These are phyloP conservation scores for Populus alba DNA, from an alignment of 345 rosid species.

Conservation along the genomic window DNA sequence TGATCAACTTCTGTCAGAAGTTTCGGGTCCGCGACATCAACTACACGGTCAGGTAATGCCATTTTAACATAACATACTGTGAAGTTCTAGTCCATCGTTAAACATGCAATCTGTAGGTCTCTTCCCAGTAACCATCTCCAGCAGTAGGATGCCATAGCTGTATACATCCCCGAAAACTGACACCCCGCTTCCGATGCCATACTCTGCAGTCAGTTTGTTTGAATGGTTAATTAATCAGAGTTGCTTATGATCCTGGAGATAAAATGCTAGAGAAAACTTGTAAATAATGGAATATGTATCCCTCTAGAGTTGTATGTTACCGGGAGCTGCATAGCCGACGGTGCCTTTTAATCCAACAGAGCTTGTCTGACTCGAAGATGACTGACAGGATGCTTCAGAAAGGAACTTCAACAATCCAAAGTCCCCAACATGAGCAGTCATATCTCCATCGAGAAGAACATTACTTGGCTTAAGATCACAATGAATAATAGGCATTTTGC, in stretches of 20 bases:
- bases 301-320: neutral
- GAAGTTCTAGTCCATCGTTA: neutral
- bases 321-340: constrained; percentile 13
- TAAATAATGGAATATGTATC: too few species aligned
- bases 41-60: neutral
- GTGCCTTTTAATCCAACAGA: constrained; percentile 4
- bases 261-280: too few species aligned
- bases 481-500: too few species aligned
- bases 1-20: neutral
- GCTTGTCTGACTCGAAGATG: neutral
- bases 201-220: neutral
- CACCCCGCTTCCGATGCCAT: constrained; percentile 8
- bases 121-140: constrained; percentile 27
- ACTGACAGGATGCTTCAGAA: neutral
- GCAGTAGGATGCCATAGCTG: constrained; percentile 38
- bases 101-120: constrained; percentile 19
- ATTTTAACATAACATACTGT: neutral
- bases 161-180: constrained; percentile 18
- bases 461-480: too few species aligned
- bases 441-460: too few species aligned
- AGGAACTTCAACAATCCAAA: constrained; percentile 16
- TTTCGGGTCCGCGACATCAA: neutral
- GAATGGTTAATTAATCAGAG: neutral
- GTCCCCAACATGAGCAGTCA: constrained; percentile 11
- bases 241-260: neutral